Conservation (phyloP, 2,329 filamentous ascomycete genomes). For the Aspergillus bombycis region DNA sequence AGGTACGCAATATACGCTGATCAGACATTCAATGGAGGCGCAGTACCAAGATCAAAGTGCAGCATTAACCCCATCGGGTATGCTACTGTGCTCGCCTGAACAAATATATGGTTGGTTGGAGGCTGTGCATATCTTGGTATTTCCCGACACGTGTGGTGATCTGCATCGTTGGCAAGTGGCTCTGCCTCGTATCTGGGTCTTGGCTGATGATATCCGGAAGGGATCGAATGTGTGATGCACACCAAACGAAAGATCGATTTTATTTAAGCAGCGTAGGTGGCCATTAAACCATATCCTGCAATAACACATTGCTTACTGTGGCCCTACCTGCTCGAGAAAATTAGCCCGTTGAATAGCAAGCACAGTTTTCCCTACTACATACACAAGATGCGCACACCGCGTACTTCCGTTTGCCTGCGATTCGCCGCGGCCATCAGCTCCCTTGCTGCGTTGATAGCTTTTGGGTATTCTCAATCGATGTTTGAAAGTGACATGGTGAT, state of each 20-base stretch:
- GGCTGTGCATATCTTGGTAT: neutral
- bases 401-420: conserved; percentile 6
- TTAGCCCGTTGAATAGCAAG: neutral
- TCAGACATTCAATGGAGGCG: neutral
- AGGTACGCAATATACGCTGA: neutral
- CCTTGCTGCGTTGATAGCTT: conserved; percentile 9
- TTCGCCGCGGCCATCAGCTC: conserved; percentile 5
- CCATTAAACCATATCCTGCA: neutral
- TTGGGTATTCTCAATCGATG: conserved; percentile 9
- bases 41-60: neutral
- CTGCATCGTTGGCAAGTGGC: neutral
- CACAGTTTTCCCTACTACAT: conserved; percentile 1
- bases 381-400: conserved; percentile 1
- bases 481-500: conserved; percentile 1
- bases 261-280: neutral
- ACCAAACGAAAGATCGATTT: neutral
- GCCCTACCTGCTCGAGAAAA: neutral
- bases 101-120: neutral
- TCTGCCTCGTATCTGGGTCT: neutral
- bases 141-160: neutral
- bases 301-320: neutral
- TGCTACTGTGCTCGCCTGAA: neutral
- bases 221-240: neutral
- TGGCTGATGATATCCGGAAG: neutral
- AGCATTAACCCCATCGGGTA: neutral